Evolutionary conservation across 306 rosid genomes (phyloP).

Genomic region (Rubus idaeus): DNA sequence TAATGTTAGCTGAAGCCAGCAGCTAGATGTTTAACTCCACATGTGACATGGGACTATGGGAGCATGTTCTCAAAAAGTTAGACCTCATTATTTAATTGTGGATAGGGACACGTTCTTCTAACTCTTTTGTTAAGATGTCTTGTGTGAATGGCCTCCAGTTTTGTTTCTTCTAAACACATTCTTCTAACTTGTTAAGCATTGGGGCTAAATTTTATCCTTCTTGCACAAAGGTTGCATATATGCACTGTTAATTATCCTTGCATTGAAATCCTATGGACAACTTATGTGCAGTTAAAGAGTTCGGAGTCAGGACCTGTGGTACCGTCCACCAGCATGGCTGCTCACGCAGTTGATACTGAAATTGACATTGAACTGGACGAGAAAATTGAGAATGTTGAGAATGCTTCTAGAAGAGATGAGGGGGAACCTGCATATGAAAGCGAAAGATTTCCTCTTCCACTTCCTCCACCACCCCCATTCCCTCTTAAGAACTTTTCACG

Average conservation of each 20-base stretch:
- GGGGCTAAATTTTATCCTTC: background rate
- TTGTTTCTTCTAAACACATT: too few relatives aligned
- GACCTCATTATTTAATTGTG: background rate
- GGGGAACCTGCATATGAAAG: conserved; percentile 37
- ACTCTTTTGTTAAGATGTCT: background rate
- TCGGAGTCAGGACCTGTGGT: conserved; percentile 45
- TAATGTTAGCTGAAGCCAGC: conserved; percentile 2
- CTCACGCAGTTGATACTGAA: conserved; percentile 72
- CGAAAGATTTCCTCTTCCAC: conserved; percentile 25
- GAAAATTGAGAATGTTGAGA: conserved; percentile 31
- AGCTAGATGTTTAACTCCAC: conserved; percentile 13
- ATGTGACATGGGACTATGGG: background rate
- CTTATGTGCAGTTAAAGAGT: conserved; percentile 50
- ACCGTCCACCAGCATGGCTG: conserved; percentile 85
- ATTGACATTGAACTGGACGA: conserved; percentile 66
- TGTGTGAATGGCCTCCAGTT: background rate
- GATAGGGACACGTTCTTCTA: background rate
- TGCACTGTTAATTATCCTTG: background rate
- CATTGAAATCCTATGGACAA: conserved; percentile 15
- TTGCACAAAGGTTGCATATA: background rate
- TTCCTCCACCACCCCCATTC: conserved; percentile 61
- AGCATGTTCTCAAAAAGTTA: conserved; percentile 11
- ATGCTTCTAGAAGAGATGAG: conserved; percentile 39
- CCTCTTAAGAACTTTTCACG: conserved; percentile 44
- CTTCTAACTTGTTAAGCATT: background rate